These are phyloP conservation scores for Backusella sp. DNA, from an alignment of 192 early-diverging fungal species.

Conservation along the genomic window DNA sequence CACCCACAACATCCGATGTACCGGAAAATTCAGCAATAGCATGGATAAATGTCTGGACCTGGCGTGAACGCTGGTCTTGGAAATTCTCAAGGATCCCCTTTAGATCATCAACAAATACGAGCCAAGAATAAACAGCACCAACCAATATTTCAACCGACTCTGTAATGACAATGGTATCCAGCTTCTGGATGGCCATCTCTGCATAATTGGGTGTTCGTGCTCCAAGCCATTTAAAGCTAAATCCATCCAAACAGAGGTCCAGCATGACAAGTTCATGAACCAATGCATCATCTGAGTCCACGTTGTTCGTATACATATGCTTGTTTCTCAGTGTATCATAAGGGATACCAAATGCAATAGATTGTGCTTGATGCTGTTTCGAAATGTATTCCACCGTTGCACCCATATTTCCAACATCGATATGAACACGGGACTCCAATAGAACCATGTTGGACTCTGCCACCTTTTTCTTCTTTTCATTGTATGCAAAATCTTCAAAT, in stretches of 20 bases:
- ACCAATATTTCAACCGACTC: conserved; percentile 72
- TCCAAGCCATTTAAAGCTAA: conserved; percentile 48
- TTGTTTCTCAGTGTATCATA: conserved; percentile 36
- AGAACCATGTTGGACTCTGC: conserved; percentile 46
- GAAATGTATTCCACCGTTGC: conserved; percentile 58
- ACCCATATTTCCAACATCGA: conserved; percentile 53
- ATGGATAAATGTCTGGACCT: conserved; percentile 56
- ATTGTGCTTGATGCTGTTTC: neutral
- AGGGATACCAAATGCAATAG: conserved; percentile 62
- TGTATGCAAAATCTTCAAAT: conserved; percentile 49
- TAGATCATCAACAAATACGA: conserved; percentile 58
- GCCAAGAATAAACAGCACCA: conserved; percentile 68
- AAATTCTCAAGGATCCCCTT: conserved; percentile 48
- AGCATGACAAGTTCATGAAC: conserved; percentile 49
- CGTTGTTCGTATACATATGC: conserved; percentile 20
- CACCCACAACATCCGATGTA: conserved; percentile 41
- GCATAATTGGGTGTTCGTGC: conserved; percentile 49
- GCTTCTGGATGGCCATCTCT: conserved; percentile 38
- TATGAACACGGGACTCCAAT: conserved; percentile 50
- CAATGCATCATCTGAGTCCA: conserved; percentile 27
- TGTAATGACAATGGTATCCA: conserved; percentile 59
- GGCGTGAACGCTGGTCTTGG: conserved; percentile 42
- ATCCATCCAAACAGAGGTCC: conserved; percentile 40
- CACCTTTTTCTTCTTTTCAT: conserved; percentile 43
- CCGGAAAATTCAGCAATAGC: conserved; percentile 52